A percentile compares a stretch with the other conserved stretches of the same genome.
Conservation (phyloP, 345 rosid genomes). For the Lepidium africanum region DNA sequence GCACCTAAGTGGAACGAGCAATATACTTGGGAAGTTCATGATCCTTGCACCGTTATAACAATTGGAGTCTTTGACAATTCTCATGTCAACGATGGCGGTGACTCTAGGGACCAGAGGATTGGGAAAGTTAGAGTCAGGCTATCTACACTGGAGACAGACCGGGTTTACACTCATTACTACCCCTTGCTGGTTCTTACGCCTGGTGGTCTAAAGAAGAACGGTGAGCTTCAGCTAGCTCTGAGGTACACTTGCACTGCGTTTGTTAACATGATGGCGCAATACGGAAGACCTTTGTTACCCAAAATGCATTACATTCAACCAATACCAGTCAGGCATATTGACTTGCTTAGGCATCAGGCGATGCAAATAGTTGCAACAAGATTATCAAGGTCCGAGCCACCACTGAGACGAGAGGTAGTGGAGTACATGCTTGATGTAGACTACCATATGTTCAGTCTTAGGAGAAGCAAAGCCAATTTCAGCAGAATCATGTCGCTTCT, state of each 20-base stretch:
- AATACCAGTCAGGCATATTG: constrained; percentile 63
- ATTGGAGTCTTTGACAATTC: constrained; percentile 79
- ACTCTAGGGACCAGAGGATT: constrained; percentile 58
- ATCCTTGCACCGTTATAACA: constrained; percentile 92
- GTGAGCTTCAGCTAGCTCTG: constrained; percentile 88
- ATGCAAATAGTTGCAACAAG: constrained; percentile 78
- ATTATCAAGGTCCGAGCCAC: constrained; percentile 82
- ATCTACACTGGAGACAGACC: constrained; percentile 77
- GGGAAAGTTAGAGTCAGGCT: constrained; percentile 92
- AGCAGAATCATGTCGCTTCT: constrained; percentile 69
- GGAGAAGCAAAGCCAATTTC: constrained; percentile 96
- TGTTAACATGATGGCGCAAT: constrained; percentile 83
- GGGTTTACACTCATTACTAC: constrained; percentile 87
- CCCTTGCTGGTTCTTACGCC: constrained; percentile 73
- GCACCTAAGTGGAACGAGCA: constrained; percentile 89
- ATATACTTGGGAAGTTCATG: constrained; percentile 94
- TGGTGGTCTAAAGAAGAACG: constrained; percentile 70
- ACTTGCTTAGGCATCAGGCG: constrained; percentile 79
- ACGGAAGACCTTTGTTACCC: constrained; percentile 84
- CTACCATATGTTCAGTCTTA: constrained; percentile 81
- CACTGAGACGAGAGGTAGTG: constrained; percentile 70
- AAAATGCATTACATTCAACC: constrained; percentile 90
- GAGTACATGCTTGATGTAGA: constrained; percentile 97
- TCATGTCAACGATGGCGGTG: constrained; percentile 69
- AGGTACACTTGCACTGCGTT: constrained; percentile 82